phyloP scores from a whole-genome alignment of 2,329 filamentous ascomycete species.

The Nigrospora sphaerica region DNA sequence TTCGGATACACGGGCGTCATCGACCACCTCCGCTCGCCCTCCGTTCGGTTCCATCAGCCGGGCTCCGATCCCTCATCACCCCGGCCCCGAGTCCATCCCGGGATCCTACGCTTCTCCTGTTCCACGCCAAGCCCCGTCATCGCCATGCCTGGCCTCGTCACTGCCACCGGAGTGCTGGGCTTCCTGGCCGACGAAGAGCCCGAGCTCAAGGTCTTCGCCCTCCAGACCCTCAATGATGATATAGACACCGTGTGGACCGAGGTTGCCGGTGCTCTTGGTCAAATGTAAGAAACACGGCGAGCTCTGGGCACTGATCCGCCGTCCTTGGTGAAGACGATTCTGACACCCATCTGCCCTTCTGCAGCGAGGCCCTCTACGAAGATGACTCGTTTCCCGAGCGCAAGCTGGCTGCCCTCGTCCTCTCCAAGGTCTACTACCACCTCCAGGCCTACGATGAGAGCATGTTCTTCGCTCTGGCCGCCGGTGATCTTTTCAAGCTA shows the following conservation, averaged over 20 bases:
- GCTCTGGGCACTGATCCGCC: too few relatives aligned
- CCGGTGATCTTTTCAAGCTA: conserved; percentile 90
- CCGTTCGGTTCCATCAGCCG: neutral
- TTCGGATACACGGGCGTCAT: too few relatives aligned
- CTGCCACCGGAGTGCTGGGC: conserved; percentile 88
- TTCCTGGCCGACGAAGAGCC: conserved; percentile 93
- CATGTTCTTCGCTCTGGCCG: conserved; percentile 94
- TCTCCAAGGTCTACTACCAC: conserved; percentile 98
- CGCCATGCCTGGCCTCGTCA: conserved; percentile 86
- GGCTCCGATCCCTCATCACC: neutral
- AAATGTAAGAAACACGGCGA: conserved; percentile 59
- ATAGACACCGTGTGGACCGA: conserved; percentile 98
- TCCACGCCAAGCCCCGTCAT: neutral
- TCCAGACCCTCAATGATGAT: conserved; percentile 91
- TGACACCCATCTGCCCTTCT: conserved; percentile 5
- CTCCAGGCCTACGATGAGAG: conserved; percentile 98
- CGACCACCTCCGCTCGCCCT: too few relatives aligned
- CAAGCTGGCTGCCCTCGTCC: conserved; percentile 86
- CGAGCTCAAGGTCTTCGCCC: conserved; percentile 88
- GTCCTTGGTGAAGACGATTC: neutral
- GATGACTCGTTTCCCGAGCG: conserved; percentile 92
- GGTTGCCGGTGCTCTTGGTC: conserved; percentile 82
- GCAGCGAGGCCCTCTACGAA: conserved; percentile 92
- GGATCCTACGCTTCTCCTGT: neutral
- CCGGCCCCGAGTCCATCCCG: neutral